Evolutionary conservation across 768 basidiomycete genomes (phyloP).

Genomic region (Sutorius australiensis): DNA sequence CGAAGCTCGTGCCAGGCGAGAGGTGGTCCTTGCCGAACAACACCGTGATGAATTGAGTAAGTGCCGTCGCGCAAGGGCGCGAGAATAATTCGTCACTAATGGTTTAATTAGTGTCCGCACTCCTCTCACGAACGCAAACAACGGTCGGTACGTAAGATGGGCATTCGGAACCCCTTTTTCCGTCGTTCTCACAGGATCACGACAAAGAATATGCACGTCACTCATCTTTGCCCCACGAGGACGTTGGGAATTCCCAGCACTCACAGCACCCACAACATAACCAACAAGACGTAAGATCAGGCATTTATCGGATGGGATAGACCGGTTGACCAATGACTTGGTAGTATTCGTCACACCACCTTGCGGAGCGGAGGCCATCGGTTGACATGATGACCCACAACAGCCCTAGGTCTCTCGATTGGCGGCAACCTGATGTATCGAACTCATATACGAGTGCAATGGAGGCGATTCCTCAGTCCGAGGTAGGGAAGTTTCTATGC

Average conservation of each 20-base stretch:
- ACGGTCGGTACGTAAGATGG: slow-evolving; percentile 31
- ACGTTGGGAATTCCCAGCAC: slow-evolving; percentile 29
- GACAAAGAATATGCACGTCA: slow-evolving; percentile 34
- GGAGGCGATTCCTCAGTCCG: slow-evolving; percentile 32
- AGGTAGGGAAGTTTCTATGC: slow-evolving; percentile 23
- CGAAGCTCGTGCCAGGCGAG: slow-evolving; percentile 62
- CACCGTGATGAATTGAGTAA: slow-evolving; percentile 59
- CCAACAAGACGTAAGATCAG: slow-evolving; percentile 33
- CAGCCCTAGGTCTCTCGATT: slow-evolving; percentile 32
- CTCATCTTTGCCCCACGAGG: slow-evolving; percentile 30
- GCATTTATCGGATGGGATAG: slow-evolving; percentile 11
- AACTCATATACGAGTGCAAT: slow-evolving; percentile 27
- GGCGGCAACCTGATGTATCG: slow-evolving; percentile 33
- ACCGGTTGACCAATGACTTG: slow-evolving; percentile 20
- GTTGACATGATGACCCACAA: slow-evolving; percentile 33
- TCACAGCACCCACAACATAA: slow-evolving; percentile 27
- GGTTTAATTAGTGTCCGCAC: slow-evolving; percentile 27
- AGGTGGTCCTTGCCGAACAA: slow-evolving; percentile 61
- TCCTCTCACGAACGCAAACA: slow-evolving; percentile 35
- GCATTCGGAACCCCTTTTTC: slow-evolving; percentile 5
- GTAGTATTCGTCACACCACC: slow-evolving; percentile 33
- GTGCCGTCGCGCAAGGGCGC: slow-evolving; percentile 15
- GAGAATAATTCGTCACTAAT: slow-evolving; percentile 18
- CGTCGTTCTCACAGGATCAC: slow-evolving; percentile 18
- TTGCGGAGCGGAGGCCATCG: slow-evolving; percentile 31